A percentile compares a stretch with the other conserved stretches of the same genome.
Conservation (phyloP, 148 eudicot species). For the Chenopodium album region DNA sequence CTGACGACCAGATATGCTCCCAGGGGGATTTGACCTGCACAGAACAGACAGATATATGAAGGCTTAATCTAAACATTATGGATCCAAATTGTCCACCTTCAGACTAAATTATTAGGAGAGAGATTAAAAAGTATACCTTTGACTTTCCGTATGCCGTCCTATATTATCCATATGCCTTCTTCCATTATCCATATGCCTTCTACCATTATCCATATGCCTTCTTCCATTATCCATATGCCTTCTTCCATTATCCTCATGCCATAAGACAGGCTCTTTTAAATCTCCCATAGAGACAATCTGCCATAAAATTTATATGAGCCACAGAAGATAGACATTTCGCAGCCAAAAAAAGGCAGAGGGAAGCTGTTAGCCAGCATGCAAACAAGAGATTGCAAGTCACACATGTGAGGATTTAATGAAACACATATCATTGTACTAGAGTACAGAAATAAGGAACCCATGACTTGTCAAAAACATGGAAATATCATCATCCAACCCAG, state of each 20-base stretch:
- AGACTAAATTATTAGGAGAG: not conserved
- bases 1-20: constrained; percentile 64
- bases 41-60: not conserved
- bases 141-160: constrained; percentile 26
- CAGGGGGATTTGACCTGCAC: constrained; percentile 52
- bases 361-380: not conserved
- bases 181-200: constrained; percentile 34
- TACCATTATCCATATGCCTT: constrained; percentile 17
- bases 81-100: not conserved
- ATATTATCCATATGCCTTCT: constrained; percentile 27
- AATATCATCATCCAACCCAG: too few species aligned
- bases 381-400: not conserved
- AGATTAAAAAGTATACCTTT: constrained; percentile 8
- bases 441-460: not conserved
- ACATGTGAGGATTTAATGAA: not conserved
- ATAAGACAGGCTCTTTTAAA: constrained; percentile 61
- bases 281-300: constrained; percentile 69
- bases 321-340: not conserved
- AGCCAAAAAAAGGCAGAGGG: not conserved
- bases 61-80: not conserved
- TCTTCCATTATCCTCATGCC: constrained; percentile 84
- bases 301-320: not conserved
- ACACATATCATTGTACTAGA: not conserved
- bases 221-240: constrained; percentile 42
- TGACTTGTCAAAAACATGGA: not conserved